Evolutionary conservation across 805 yeast genomes (phyloP), one percentile per base, ranked within the genome.

Genomic region (Nematodospora valgi): DNA sequence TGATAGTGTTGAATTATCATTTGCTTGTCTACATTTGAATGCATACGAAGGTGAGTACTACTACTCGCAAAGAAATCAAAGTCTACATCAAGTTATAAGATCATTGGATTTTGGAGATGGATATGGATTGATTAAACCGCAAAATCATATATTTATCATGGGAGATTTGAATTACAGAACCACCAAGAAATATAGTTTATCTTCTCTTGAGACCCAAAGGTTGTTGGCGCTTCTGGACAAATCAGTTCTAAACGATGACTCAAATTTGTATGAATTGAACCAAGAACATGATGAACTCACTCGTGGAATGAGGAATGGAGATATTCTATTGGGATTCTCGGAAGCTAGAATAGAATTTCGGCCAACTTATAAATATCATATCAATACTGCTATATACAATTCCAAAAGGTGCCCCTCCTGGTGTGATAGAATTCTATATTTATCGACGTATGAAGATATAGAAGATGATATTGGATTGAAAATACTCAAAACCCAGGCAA

Each of bases 101-200:
- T 69, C 75, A 4, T 51, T 84, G 30, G 76, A 70, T 37, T 80
- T 83, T 49, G 72, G 70, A 9, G 82, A 80, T 45, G 80, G 77
- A 4, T 68, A 56, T 47, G 72, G 78, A 16, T 57, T 74, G 17
- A 52, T 79, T 28, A 73, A 72, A 41, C 78, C 80, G 0, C 45
- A 58, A 1, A 48, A 70, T 8, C 95, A 84, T 51, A 58, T 80
- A 4, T 82, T 88, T 49, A 55, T 88, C 34, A 59, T 86, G 69
- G 98, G 98, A 0, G 98, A 89, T 57, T 63, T 89, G 47, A 89
- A 89, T 53, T 89, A 84, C 56, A 67, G 98, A 28, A 72, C 82
- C 3, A 43, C 61, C 3, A 52, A 58, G 34, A 34, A 46, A 10
- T 43, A 40, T 13, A 37, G 45, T 23, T 16, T 12, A 3, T 22